These are phyloP conservation scores for Physaria fendleri DNA, from an alignment of 345 rosid genomes.

Conservation along the genomic window DNA sequence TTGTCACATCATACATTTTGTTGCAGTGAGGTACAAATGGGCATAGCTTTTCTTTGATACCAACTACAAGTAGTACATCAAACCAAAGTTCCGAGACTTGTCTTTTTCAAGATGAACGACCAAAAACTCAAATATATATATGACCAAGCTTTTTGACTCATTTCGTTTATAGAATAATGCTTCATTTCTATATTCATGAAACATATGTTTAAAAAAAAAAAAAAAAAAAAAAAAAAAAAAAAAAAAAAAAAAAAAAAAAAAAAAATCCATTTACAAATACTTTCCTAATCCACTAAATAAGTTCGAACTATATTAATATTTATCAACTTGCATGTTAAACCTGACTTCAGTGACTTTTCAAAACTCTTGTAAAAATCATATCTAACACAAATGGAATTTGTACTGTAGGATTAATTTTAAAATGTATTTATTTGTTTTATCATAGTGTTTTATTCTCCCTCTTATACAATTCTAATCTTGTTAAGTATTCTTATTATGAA, in stretches of 20 bases:
- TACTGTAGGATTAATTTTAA: neutral
- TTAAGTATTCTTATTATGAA: neutral
- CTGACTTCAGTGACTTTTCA: too few relatives aligned
- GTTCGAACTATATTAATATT: neutral
- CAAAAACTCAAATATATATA: too few relatives aligned
- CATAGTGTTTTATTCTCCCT: too few relatives aligned
- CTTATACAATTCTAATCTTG: neutral
- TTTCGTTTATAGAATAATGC: slow-evolving; percentile 18
- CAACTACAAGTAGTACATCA: neutral
- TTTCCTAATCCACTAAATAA: slow-evolving; percentile 23
- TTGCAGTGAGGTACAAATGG: too few relatives aligned
- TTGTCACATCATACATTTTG: slow-evolving; percentile 1
- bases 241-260: too few relatives aligned
- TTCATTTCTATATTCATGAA: slow-evolving; percentile 17
- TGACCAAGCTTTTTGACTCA: slow-evolving; percentile 25
- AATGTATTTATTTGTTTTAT: neutral
- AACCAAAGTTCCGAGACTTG: slow-evolving; percentile 15
- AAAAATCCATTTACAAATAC: too few relatives aligned
- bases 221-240: too few relatives aligned
- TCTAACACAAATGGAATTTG: neutral
- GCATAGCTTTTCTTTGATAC: too few relatives aligned
- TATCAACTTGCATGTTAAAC: slow-evolving; percentile 5
- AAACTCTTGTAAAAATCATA: too few relatives aligned
- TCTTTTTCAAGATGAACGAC: slow-evolving; percentile 22
- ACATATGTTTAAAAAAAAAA: slow-evolving; percentile 20